These are phyloP conservation scores for Aphanomyces cochlioides DNA, from an alignment of 352 stramenopile genomes.

Conservation along the genomic window DNA sequence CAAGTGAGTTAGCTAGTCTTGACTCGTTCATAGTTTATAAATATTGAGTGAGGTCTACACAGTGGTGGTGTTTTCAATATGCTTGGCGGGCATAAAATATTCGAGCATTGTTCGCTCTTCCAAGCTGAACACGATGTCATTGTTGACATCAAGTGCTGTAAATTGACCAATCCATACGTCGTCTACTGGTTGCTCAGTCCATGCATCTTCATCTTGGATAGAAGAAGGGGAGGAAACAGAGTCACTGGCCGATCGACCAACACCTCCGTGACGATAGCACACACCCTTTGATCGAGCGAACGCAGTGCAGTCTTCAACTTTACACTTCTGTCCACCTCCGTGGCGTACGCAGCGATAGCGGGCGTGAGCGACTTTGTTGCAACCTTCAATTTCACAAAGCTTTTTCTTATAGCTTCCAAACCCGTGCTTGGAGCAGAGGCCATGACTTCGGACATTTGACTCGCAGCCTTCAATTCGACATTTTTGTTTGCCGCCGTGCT, in stretches of 20 bases:
- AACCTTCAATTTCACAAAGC: background rate
- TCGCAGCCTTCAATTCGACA: constrained; percentile 71
- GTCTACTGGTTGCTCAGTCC: background rate
- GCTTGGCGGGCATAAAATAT: background rate
- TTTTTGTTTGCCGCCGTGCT: constrained; percentile 56
- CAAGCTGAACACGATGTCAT: background rate
- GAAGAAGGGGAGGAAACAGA: background rate
- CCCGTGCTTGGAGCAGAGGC: constrained; percentile 62
- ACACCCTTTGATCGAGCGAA: background rate
- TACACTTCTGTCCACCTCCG: constrained; percentile 17
- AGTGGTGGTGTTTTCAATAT: too few relatives aligned
- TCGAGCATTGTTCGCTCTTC: background rate
- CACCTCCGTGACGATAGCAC: background rate
- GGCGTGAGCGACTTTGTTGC: constrained; percentile 10
- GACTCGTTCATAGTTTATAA: too few relatives aligned
- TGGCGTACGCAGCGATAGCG: constrained; percentile 9
- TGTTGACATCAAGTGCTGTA: background rate
- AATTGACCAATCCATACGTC: background rate
- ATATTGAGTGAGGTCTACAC: too few relatives aligned
- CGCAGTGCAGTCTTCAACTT: background rate
- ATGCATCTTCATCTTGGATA: background rate
- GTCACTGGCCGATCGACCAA: background rate
- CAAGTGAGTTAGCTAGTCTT: too few relatives aligned
- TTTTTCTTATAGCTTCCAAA: constrained; percentile 3
- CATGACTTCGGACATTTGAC: constrained; percentile 61